Evolutionary conservation across 2,329 filamentous ascomycete species (phyloP).

Genomic region (Fusarium sp.): DNA sequence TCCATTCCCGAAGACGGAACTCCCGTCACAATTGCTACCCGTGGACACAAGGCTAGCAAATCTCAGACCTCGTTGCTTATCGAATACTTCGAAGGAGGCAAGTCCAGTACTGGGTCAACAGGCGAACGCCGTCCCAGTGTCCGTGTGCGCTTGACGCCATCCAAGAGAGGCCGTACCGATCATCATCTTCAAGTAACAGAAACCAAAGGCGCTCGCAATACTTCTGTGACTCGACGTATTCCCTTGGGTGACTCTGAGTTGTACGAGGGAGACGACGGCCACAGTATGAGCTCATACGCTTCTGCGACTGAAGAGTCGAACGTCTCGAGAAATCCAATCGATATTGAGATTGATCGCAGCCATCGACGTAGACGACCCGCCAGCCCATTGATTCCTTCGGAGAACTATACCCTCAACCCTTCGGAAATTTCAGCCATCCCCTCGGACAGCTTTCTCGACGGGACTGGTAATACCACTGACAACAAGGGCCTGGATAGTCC

Average conservation of each 20-base stretch:
- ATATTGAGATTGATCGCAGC: slow-evolving; percentile 86
- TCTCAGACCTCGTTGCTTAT: slow-evolving; percentile 94
- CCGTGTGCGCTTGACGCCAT: slow-evolving; percentile 83
- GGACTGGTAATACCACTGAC: slow-evolving; percentile 64
- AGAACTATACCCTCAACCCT: slow-evolving; percentile 74
- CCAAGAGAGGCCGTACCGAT: slow-evolving; percentile 72
- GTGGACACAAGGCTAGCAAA: slow-evolving; percentile 69
- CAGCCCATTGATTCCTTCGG: slow-evolving; percentile 77
- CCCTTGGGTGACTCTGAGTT: slow-evolving; percentile 63
- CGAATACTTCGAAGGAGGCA: slow-evolving; percentile 92
- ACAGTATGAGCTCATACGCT: slow-evolving; percentile 80
- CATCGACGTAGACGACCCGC: slow-evolving; percentile 72
- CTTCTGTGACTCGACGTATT: slow-evolving; percentile 69
- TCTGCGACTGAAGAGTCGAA: slow-evolving; percentile 86
- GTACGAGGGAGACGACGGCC: slow-evolving; percentile 71
- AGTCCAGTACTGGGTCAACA: slow-evolving; percentile 66
- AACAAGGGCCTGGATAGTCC: slow-evolving; percentile 60
- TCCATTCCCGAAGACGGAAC: slow-evolving; percentile 89
- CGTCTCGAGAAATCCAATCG: slow-evolving; percentile 82
- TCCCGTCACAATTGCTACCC: slow-evolving; percentile 91
- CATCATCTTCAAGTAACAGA: slow-evolving; percentile 92
- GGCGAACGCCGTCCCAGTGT: slow-evolving; percentile 85
- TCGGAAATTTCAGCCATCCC: slow-evolving; percentile 90
- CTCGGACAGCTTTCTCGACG: slow-evolving; percentile 73
- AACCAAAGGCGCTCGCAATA: slow-evolving; percentile 79